Evolutionary conservation across 768 basidiomycete species (phyloP).

Genomic region (Strobilomyces dryophilus): DNA sequence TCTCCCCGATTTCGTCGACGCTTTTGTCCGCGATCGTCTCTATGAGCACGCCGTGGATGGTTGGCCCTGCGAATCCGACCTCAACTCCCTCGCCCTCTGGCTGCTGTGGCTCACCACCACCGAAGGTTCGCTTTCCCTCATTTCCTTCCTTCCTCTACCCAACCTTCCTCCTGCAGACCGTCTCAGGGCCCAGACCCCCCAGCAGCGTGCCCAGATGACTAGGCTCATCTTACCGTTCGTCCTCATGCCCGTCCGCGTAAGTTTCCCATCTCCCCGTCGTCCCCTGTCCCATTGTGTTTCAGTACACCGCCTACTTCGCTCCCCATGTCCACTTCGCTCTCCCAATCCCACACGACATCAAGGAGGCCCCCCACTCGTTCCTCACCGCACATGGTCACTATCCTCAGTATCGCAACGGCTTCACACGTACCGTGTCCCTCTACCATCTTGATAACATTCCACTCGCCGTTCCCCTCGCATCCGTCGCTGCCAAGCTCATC

Average conservation of each 20-base stretch:
- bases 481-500: constrained; percentile 57
- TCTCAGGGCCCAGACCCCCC: constrained; percentile 23
- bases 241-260: constrained; percentile 47
- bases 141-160: constrained; percentile 10
- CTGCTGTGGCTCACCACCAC: constrained; percentile 59
- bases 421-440: constrained; percentile 29
- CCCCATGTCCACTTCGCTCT: constrained; percentile 59
- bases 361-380: constrained; percentile 26
- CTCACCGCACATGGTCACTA: constrained; percentile 42
- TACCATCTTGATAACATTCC: constrained; percentile 30
- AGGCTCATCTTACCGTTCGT: constrained; percentile 42
- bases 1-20: constrained; percentile 42
- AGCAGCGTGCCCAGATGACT: constrained; percentile 28
- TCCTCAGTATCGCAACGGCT: constrained; percentile 39
- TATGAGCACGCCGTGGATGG: constrained; percentile 41
- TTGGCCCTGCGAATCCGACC: constrained; percentile 53
- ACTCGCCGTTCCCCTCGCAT: constrained; percentile 40
- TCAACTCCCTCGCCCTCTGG: constrained; percentile 57
- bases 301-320: constrained; percentile 57
- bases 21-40: constrained; percentile 43
- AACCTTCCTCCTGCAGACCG: constrained; percentile 24
- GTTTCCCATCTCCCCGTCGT: not conserved
- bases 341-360: constrained; percentile 36
- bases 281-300: constrained; percentile 7
- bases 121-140: constrained; percentile 35